Base-by-base conservation (phyloP, 2,329 filamentous ascomycete genomes). In the Aspergillus fumigatus region DNA sequence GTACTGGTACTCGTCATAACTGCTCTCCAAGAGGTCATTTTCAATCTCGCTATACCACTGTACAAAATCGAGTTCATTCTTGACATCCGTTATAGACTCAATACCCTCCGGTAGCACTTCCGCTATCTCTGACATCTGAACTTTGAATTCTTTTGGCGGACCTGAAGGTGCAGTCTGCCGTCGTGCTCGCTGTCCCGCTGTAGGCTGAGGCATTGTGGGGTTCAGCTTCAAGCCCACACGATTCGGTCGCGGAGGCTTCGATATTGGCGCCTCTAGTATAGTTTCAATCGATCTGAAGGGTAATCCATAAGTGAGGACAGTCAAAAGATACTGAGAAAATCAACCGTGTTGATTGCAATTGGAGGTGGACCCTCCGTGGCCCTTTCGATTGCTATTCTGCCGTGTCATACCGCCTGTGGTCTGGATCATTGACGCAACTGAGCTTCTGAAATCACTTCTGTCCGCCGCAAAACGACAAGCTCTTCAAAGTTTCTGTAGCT, bases 1-100 rank as follows among this genome's bases (percentile, higher is more conserved):
- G 64, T 82, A 92, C 86, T 88, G 79, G 72, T 96, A 96, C 70
- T 93, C 86, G 63, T 89, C 86, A 71, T 96, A 90, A 70, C 90
- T 94, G 53, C 90, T 86, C 66, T 92, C 84, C 29, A 96, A 78
- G 67, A 97, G 75, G 62, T 86, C 84, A 49, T 85, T 82, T 64
- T 88, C 85, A 52, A 88, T 71, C 23, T 74, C 75, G 60, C 79
- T 75, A 67, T 87, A 86, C 78, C 84, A 84, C 59, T 78, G 73
- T 26, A 79, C 80, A 53, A 86, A 83, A 8, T 85, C 83, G 27
- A 87, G 69, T 62, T 85, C 73, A 76, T 86, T 77, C 80, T 81
- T 75, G 73, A 85, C 61, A 57, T 78, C 67, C 29, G 67, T 76
- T 49, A 65, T 51, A n/a, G 58, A 54, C n/a, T 61, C 51, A 4